Evolutionary conservation across 73 alveolate species (phyloP).

Genomic region (Chromera velia): DNA sequence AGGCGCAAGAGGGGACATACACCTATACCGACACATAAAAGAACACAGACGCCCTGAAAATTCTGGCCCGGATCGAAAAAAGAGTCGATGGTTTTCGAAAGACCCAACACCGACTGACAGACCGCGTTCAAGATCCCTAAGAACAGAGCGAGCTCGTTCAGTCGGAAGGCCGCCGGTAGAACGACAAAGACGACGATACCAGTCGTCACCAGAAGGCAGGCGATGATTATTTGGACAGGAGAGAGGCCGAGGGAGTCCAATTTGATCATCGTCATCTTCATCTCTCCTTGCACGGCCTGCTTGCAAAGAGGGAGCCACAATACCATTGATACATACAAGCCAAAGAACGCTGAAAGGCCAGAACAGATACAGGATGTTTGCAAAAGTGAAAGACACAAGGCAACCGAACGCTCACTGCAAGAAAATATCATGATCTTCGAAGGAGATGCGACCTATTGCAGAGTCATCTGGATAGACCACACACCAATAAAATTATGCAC

Average conservation of each 20-base stretch:
- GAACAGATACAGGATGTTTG: no score
- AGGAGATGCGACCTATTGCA: neutral
- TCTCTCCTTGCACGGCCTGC: conserved; percentile 53
- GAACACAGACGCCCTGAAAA: no score
- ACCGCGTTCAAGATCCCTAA: conserved; percentile 72
- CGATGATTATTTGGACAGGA: conserved; percentile 55
- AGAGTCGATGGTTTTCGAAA: no score
- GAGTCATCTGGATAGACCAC: neutral
- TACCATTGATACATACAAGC: no score
- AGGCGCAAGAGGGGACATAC: conserved; percentile 62
- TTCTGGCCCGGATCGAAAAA: no score
- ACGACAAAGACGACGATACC: conserved; percentile 81
- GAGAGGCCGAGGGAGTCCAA: conserved; percentile 83
- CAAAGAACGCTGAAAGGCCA: no score
- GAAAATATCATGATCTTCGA: no score
- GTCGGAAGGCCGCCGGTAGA: conserved; percentile 81
- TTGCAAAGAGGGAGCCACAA: neutral
- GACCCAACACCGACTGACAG: no score
- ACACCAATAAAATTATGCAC: neutral
- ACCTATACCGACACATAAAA: conserved; percentile 79
- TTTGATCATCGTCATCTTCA: conserved; percentile 66
- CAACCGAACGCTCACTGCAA: no score
- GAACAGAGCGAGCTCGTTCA: conserved; percentile 59
- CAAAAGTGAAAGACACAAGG: no score
- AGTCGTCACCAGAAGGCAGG: conserved; percentile 60